Conservation (phyloP, 2,329 filamentous ascomycete species). For the Dactylonectria macrodidyma region DNA sequence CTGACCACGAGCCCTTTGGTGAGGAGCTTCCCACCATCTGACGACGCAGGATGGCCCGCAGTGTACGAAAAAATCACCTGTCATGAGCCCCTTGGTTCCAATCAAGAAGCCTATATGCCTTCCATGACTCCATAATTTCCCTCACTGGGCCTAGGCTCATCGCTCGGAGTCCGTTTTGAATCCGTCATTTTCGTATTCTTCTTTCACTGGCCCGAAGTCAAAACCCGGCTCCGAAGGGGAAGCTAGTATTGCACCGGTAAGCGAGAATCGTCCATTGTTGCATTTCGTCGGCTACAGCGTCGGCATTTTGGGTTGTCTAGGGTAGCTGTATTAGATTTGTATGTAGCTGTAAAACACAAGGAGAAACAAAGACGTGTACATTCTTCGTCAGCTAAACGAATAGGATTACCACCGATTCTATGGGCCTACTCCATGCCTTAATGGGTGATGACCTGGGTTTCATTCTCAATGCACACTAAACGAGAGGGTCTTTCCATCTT, state of each 20-base stretch:
- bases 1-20: slow-evolving; percentile 22
- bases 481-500: no score
- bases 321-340: background rate
- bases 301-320: no score
- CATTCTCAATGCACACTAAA: no score
- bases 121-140: background rate
- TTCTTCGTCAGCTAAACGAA: no score
- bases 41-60: background rate
- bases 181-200: background rate
- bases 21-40: slow-evolving; percentile 1
- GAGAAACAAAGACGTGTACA: no score
- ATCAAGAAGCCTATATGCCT: background rate
- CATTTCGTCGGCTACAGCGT: no score
- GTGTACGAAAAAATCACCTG: background rate
- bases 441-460: no score
- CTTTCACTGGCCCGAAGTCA: background rate
- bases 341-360: no score
- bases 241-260: background rate
- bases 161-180: background rate
- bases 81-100: background rate
- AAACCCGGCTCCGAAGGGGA: background rate
- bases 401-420: no score
- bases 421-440: no score
- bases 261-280: background rate
- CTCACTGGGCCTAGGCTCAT: background rate